These are phyloP conservation scores for Leccinum barrowsii DNA, from an alignment of 768 basidiomycete genomes.

Conservation along the genomic window DNA sequence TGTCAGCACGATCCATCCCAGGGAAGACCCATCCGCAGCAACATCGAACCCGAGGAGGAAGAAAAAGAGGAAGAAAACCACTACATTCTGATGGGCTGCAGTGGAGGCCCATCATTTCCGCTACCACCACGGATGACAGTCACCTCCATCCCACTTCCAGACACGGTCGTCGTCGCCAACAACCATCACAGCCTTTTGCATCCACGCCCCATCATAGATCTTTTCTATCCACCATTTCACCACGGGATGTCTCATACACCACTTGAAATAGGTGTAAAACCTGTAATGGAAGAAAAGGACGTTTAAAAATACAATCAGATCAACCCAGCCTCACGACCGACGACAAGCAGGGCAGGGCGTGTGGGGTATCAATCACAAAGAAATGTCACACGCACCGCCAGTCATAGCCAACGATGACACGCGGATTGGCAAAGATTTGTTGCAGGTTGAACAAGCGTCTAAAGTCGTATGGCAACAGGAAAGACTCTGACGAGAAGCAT, in stretches of 20 bases:
- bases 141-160: slow-evolving; percentile 22
- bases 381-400: slow-evolving; percentile 26
- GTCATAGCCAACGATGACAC: slow-evolving; percentile 36
- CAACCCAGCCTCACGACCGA: neutral
- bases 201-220: slow-evolving; percentile 36
- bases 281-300: slow-evolving; percentile 11
- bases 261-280: slow-evolving; percentile 35
- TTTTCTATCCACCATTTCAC: slow-evolving; percentile 42
- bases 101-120: neutral
- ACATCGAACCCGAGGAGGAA: neutral
- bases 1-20: neutral
- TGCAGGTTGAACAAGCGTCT: slow-evolving; percentile 37
- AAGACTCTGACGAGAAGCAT: slow-evolving; percentile 35
- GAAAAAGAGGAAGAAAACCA: neutral
- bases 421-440: slow-evolving; percentile 37
- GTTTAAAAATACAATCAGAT: neutral
- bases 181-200: slow-evolving; percentile 35
- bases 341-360: neutral
- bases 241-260: slow-evolving; percentile 35
- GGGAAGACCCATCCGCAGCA: neutral
- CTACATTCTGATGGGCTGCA: neutral
- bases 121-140: slow-evolving; percentile 20
- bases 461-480: slow-evolving; percentile 41
- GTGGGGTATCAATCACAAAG: neutral
- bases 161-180: slow-evolving; percentile 30